A percentile compares a stretch with the other conserved stretches of the same genome.
phyloP scores from a whole-genome alignment of 371 early-diverging fungal genomes.

The Polyrhizophydium stewartii region DNA sequence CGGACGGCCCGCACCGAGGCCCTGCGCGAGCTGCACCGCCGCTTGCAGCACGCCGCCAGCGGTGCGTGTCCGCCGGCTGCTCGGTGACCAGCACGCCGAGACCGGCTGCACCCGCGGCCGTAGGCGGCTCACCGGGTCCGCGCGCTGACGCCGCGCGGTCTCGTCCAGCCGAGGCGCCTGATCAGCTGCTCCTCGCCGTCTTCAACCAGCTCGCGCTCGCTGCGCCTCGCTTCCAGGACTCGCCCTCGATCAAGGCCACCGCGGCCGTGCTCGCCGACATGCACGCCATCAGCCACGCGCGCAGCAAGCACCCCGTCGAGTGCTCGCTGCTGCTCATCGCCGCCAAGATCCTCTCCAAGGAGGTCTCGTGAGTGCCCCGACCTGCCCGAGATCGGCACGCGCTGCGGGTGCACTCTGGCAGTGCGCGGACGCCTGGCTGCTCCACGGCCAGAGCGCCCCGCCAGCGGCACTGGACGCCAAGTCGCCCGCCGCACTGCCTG shows the following conservation, averaged over 20 bases:
- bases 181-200: background rate
- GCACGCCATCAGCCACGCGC: background rate
- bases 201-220: background rate
- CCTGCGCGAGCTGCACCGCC: background rate
- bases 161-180: background rate
- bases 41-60: background rate
- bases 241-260: background rate
- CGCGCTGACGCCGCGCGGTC: too few species aligned
- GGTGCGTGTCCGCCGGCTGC: too few species aligned
- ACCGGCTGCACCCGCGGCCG: background rate
- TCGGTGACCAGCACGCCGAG: background rate
- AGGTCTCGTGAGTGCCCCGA: background rate
- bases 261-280: background rate
- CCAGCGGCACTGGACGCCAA: too few species aligned
- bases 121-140: too few species aligned
- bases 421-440: too few species aligned
- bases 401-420: too few species aligned
- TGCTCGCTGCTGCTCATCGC: constrained; percentile 4
- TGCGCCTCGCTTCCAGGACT: background rate
- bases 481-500: too few species aligned
- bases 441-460: too few species aligned
- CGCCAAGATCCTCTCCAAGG: constrained; percentile 2
- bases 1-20: background rate
- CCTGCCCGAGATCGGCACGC: background rate
- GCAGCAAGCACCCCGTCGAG: constrained; percentile 1